phyloP scores from a whole-genome alignment of 495 filamentous ascomycete species.

The Neurospora terricola region DNA sequence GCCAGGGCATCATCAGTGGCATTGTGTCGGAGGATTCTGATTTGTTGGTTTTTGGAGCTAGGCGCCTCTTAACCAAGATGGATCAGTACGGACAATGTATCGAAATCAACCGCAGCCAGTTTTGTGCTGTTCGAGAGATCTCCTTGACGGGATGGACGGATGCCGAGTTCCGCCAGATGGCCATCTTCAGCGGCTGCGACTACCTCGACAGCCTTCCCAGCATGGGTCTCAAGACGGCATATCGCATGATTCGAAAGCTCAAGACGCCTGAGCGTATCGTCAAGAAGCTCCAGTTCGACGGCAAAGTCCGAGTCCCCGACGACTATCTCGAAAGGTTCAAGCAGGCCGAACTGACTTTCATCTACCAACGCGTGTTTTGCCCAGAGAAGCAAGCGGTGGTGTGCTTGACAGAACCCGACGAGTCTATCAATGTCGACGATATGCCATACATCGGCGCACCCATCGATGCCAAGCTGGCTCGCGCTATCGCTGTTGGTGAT shows the following conservation, averaged over 20 bases:
- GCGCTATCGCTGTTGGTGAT: conserved; percentile 71
- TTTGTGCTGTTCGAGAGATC: conserved; percentile 78
- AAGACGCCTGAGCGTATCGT: conserved; percentile 77
- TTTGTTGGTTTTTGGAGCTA: conserved; percentile 88
- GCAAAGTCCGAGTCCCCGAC: conserved; percentile 65
- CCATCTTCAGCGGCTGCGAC: conserved; percentile 96
- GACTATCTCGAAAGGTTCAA: conserved; percentile 70
- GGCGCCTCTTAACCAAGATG: conserved; percentile 83
- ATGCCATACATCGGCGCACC: conserved; percentile 72
- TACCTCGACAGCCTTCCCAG: conserved; percentile 76
- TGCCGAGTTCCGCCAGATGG: conserved; percentile 85
- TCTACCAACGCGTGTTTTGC: conserved; percentile 91
- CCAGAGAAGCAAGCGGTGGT: conserved; percentile 60
- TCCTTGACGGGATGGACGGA: conserved; percentile 89
- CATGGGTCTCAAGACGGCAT: conserved; percentile 88
- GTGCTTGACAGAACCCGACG: conserved; percentile 54
- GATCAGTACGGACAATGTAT: conserved; percentile 88
- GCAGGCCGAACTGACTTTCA: conserved; percentile 84
- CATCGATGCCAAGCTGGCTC: conserved; percentile 58
- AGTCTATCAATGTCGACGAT: conserved; percentile 48
- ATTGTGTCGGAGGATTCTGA: conserved; percentile 97
- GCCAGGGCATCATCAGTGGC: conserved; percentile 67
- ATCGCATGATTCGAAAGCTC: conserved; percentile 80
- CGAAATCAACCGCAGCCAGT: conserved; percentile 80
- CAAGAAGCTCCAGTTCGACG: conserved; percentile 75